phyloP scores from a whole-genome alignment of 2,329 filamentous ascomycete genomes.

The Neoscytalidium dimidiatum region DNA sequence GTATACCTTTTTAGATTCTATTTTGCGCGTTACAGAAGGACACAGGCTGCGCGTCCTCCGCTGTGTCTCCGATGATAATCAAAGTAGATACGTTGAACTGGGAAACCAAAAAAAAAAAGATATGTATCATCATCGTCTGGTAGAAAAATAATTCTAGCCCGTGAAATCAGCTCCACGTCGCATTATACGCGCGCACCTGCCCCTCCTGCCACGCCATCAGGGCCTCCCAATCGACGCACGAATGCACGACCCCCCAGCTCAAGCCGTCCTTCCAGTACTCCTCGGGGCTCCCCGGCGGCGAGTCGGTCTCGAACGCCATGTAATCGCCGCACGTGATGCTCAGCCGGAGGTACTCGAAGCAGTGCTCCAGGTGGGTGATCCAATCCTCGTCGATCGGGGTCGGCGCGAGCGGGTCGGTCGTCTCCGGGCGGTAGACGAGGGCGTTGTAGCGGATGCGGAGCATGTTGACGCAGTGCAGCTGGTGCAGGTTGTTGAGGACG shows the following conservation, averaged over 20 bases:
- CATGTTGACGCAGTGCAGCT: constrained; percentile 10
- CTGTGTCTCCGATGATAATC: too few species aligned
- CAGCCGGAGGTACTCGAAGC: constrained; percentile 42
- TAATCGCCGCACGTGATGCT: constrained; percentile 39
- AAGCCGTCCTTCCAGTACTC: constrained; percentile 1
- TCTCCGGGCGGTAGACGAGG: not conserved
- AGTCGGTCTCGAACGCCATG: constrained; percentile 30
- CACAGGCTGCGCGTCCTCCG: too few species aligned
- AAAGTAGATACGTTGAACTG: too few species aligned
- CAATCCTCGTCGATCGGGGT: not conserved
- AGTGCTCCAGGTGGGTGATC: constrained; percentile 40
- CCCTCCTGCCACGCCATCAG: too few species aligned
- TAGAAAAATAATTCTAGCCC: too few species aligned
- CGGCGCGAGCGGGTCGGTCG: not conserved
- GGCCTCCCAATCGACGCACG: not conserved
- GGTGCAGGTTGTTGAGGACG: not conserved
- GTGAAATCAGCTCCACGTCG: too few species aligned
- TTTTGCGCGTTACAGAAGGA: too few species aligned
- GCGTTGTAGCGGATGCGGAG: not conserved
- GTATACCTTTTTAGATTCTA: too few species aligned
- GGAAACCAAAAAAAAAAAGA: too few species aligned
- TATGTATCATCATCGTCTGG: too few species aligned
- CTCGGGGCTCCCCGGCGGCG: not conserved
- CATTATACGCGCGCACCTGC: too few species aligned
- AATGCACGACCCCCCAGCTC: not conserved